phyloP scores from a whole-genome alignment of 176 grass and related monocot species.

The Musa troglodytarum region DNA sequence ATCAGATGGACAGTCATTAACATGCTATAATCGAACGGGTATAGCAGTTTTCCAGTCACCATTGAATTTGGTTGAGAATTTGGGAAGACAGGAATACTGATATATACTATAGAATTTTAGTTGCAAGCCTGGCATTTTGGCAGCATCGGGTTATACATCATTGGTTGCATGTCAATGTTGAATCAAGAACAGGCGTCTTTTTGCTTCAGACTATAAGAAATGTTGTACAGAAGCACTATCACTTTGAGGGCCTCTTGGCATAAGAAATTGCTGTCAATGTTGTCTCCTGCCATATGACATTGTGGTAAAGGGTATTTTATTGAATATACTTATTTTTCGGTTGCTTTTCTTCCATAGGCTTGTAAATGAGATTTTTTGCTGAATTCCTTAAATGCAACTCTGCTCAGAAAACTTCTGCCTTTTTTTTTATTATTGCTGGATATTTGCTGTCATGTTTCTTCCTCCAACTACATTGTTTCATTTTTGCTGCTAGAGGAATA shows the following conservation, averaged over 20 bases:
- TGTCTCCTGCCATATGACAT: neutral
- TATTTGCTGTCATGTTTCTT: neutral
- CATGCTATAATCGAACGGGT: neutral
- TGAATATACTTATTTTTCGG: too few relatives aligned
- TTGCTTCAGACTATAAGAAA: neutral
- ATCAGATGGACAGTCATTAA: neutral
- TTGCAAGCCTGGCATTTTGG: too few relatives aligned
- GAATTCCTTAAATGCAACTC: neutral
- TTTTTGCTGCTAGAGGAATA: neutral
- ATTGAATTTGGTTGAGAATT: neutral
- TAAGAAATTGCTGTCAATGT: neutral
- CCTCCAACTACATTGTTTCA: neutral
- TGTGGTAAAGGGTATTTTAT: neutral
- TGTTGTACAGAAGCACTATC: too few relatives aligned
- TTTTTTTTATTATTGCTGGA: neutral
- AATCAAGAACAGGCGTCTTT: neutral
- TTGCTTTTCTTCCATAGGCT: neutral
- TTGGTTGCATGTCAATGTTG: neutral
- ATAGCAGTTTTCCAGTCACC: neutral
- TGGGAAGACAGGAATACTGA: neutral
- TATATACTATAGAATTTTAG: too few relatives aligned
- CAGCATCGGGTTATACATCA: too few relatives aligned
- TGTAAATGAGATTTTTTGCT: neutral
- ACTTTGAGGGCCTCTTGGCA: neutral
- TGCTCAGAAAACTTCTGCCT: neutral